A percentile compares a stretch with the other conserved stretches of the same genome.
Conservation (phyloP, 208 protist species). For the Wallacemonas sp. region DNA sequence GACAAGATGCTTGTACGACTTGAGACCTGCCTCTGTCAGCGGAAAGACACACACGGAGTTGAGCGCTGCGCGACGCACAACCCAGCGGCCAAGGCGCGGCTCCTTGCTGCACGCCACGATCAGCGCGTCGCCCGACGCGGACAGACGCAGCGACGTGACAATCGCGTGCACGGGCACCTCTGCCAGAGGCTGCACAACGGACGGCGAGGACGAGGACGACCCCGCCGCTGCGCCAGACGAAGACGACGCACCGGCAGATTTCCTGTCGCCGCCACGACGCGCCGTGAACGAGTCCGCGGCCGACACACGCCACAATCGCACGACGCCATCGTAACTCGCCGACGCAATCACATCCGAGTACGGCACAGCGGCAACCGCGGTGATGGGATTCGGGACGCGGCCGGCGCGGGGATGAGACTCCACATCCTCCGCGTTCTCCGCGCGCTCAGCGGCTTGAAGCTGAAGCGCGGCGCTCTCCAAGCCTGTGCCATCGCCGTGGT, state of each 20-base stretch:
- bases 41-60: constrained; percentile 83
- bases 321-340: constrained; percentile 87
- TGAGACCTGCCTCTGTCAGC: constrained; percentile 38
- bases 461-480: constrained; percentile 63
- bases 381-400: constrained; percentile 79
- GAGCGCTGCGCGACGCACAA: constrained; percentile 64
- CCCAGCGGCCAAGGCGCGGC: constrained; percentile 82
- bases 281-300: constrained; percentile 23
- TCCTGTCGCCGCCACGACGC: constrained; percentile 10
- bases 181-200: constrained; percentile 49
- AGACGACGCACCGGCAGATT: not conserved
- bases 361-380: constrained; percentile 77
- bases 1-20: constrained; percentile 22
- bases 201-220: constrained; percentile 14
- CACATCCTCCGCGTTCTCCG: not conserved
- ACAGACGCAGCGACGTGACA: constrained; percentile 76
- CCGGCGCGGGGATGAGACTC: not conserved
- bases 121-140: constrained; percentile 47
- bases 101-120: constrained; percentile 75
- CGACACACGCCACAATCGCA: constrained; percentile 77
- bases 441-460: constrained; percentile 24
- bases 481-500: constrained; percentile 82
- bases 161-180: constrained; percentile 72
- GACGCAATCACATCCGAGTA: constrained; percentile 83
- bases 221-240: too few species aligned